Conservation (phyloP, 2,329 filamentous ascomycete species). For the Neopestalotiopsis clavispora region DNA sequence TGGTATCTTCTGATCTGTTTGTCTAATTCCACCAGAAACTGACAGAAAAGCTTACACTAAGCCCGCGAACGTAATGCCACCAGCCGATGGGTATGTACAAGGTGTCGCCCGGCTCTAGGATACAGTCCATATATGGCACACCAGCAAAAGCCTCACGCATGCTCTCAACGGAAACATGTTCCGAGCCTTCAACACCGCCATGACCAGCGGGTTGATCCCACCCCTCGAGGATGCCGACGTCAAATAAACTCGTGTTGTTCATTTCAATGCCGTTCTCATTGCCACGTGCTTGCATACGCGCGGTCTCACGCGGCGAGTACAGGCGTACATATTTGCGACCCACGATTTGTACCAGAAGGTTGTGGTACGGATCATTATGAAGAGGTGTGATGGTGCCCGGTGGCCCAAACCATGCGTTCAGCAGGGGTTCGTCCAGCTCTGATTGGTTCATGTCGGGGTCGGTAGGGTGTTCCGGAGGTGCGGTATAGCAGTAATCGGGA, state of each 20-base stretch:
- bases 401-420: constrained; percentile 95
- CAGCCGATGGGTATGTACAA: constrained; percentile 91
- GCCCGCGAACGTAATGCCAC: constrained; percentile 95
- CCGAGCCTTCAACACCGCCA: constrained; percentile 10
- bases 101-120: constrained; percentile 81
- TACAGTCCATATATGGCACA: constrained; percentile 74
- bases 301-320: constrained; percentile 71
- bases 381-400: constrained; percentile 86
- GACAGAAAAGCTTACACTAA: constrained; percentile 89
- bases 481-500: constrained; percentile 84
- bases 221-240: constrained; percentile 73
- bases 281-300: constrained; percentile 64
- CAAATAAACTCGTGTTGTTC: constrained; percentile 85
- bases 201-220: constrained; percentile 48
- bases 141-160: constrained; percentile 51
- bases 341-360: constrained; percentile 87
- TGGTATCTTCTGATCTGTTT: background rate
- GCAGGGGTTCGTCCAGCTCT: constrained; percentile 62
- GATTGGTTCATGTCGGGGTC: constrained; percentile 41
- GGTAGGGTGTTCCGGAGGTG: constrained; percentile 61
- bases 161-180: constrained; percentile 26
- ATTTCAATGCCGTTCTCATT: constrained; percentile 80
- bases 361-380: constrained; percentile 94
- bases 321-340: constrained; percentile 91
- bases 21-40: constrained; percentile 90